Conservation (phyloP, 2,329 filamentous ascomycete species). For the Meredithiella fracta region DNA sequence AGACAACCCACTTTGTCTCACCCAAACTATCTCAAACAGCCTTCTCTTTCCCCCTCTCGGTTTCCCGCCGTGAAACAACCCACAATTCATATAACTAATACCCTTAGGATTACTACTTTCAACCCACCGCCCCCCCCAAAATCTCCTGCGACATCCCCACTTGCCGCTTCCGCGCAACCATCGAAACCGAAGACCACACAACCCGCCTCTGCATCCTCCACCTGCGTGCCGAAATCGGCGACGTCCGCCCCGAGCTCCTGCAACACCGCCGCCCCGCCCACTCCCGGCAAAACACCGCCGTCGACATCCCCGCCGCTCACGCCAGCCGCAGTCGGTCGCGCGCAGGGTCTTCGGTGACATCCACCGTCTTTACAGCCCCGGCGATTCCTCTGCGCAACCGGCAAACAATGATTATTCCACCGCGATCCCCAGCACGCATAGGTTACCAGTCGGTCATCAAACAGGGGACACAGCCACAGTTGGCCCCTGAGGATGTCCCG, state of each 20-base stretch:
- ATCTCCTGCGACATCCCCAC: background rate
- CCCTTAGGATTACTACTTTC: slow-evolving; percentile 1
- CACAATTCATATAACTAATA: background rate
- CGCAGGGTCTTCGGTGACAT: too few relatives aligned
- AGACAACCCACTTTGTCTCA: too few relatives aligned
- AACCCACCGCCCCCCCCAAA: background rate
- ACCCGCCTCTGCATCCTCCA: slow-evolving; percentile 10
- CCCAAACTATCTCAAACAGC: too few relatives aligned
- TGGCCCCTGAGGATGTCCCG: background rate
- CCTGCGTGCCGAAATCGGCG: slow-evolving; percentile 5
- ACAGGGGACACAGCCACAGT: background rate
- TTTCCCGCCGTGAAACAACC: background rate
- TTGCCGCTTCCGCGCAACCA: slow-evolving; percentile 10
- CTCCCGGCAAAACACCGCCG: background rate
- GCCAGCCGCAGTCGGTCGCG: background rate
- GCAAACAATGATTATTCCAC: background rate
- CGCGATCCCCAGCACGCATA: background rate
- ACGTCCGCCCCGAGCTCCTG: slow-evolving; percentile 4
- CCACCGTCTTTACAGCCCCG: too few relatives aligned
- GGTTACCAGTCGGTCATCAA: background rate
- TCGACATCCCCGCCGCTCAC: background rate
- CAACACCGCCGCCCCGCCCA: background rate
- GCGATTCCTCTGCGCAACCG: too few relatives aligned
- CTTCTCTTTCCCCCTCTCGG: too few relatives aligned
- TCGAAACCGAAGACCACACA: slow-evolving; percentile 8